Conservation (phyloP, 495 filamentous ascomycete species). For the Podospora australis region DNA sequence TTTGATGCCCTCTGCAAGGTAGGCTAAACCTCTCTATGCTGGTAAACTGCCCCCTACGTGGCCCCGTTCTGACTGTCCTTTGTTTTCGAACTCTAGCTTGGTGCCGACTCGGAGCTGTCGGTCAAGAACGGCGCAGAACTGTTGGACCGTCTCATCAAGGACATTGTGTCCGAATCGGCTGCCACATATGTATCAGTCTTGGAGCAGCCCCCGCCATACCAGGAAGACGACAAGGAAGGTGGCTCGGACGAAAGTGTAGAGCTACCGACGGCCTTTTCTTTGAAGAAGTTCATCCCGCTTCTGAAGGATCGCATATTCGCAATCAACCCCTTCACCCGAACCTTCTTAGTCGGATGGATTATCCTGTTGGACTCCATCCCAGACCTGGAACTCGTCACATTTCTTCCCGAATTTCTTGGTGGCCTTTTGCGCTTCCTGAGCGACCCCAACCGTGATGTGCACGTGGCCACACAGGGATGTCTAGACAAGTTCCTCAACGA, state of each 20-base stretch:
- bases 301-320: conserved; percentile 90
- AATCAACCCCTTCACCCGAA: conserved; percentile 87
- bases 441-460: conserved; percentile 86
- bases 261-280: conserved; percentile 83
- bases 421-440: conserved; percentile 90
- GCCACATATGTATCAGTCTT: conserved; percentile 90
- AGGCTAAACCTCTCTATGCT: conserved; percentile 4
- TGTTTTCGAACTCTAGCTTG: conserved; percentile 70
- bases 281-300: conserved; percentile 85
- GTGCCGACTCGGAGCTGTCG: conserved; percentile 90
- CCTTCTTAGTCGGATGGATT: conserved; percentile 94
- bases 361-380: conserved; percentile 93
- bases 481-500: conserved; percentile 91
- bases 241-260: conserved; percentile 46
- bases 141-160: conserved; percentile 91
- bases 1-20: conserved; percentile 98
- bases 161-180: conserved; percentile 95
- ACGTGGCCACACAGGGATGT: conserved; percentile 80
- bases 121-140: conserved; percentile 99
- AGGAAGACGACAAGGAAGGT: conserved; percentile 43
- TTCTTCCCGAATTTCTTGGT: conserved; percentile 83
- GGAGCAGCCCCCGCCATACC: conserved; percentile 49
- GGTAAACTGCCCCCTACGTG: too few relatives aligned
- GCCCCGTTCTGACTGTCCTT: conserved; percentile 6
- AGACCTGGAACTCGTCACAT: conserved; percentile 89